These are phyloP conservation scores for Circinella minor DNA, from an alignment of 371 early-diverging fungal genomes.

Conservation along the genomic window DNA sequence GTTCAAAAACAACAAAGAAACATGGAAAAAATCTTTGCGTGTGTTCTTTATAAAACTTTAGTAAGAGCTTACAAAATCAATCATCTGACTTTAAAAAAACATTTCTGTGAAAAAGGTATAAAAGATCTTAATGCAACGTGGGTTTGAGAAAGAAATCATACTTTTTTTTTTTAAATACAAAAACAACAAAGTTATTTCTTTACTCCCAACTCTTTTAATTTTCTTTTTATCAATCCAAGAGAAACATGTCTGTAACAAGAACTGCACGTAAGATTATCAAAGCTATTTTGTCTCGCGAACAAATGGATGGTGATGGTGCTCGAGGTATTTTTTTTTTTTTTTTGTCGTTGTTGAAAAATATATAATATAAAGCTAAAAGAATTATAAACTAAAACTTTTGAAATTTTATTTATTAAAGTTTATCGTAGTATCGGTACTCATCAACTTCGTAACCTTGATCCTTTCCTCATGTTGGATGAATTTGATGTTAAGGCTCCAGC, in stretches of 20 bases:
- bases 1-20: background rate
- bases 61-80: background rate
- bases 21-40: background rate
- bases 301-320: slow-evolving; percentile 61
- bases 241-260: slow-evolving; percentile 8
- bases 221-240: too few species aligned
- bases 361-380: too few species aligned
- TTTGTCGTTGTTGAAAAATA: background rate
- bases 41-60: background rate
- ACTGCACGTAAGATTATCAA: slow-evolving; percentile 32
- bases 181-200: background rate
- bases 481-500: slow-evolving; percentile 60
- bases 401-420: slow-evolving; percentile 38
- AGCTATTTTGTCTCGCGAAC: slow-evolving; percentile 35
- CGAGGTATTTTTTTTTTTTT: slow-evolving; percentile 16
- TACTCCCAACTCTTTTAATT: background rate
- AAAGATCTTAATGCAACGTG: too few species aligned
- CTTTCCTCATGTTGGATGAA: slow-evolving; percentile 86
- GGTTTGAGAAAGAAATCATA: background rate
- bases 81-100: background rate
- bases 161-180: background rate
- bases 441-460: slow-evolving; percentile 74
- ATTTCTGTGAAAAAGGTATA: background rate
- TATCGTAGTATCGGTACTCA: slow-evolving; percentile 74
- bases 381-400: background rate